Conservation (phyloP, 495 filamentous ascomycete species). For the Aspergillus bertholletiae region DNA sequence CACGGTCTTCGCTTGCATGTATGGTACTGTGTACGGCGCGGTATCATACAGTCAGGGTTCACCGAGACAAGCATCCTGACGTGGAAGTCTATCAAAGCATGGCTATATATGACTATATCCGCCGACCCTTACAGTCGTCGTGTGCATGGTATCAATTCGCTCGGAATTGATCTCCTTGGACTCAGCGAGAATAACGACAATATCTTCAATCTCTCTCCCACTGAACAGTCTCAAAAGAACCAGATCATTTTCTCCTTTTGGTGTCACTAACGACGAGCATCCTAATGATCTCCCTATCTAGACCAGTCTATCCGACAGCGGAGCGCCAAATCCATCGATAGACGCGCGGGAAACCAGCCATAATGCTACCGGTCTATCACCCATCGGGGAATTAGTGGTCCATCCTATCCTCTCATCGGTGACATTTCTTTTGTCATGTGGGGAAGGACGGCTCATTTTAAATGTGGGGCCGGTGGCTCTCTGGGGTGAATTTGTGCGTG, state of each 20-base stretch:
- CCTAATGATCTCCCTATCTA: not conserved
- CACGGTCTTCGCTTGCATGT: not conserved
- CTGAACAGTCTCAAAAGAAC: too few species aligned
- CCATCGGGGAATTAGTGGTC: not conserved
- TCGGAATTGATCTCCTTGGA: too few species aligned
- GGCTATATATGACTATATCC: too few species aligned
- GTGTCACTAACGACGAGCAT: not conserved
- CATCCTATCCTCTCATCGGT: not conserved
- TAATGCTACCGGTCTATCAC: not conserved
- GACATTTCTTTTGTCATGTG: not conserved
- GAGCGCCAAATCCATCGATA: not conserved
- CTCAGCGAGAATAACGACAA: too few species aligned
- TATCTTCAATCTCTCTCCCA: too few species aligned
- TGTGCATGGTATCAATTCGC: too few species aligned
- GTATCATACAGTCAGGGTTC: not conserved
- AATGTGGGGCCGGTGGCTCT: not conserved
- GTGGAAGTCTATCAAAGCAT: too few species aligned
- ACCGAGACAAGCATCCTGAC: not conserved
- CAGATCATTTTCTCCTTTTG: not conserved
- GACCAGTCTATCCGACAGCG: not conserved
- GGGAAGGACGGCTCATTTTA: not conserved
- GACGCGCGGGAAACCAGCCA: not conserved
- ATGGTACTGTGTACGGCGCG: not conserved
- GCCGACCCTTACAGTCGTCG: too few species aligned
- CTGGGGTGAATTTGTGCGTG: too few species aligned